Percentiles rank a stretch among this genome's conserved stretches.
Conservation (phyloP, 345 rosid genomes). For the Microcos paniculata region DNA sequence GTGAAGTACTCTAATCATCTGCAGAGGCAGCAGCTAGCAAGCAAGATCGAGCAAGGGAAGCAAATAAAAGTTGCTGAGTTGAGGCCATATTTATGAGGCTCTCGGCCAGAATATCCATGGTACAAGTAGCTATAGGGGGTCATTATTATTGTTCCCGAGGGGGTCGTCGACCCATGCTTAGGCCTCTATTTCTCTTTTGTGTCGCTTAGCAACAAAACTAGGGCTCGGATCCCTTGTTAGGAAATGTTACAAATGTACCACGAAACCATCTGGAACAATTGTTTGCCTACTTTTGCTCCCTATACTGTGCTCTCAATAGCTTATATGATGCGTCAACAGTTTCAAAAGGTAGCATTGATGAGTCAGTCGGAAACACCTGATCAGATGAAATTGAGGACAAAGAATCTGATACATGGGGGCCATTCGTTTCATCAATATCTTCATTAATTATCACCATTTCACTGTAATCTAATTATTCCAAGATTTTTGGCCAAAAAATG, state of each 20-base stretch:
- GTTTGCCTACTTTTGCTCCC: constrained; percentile 20
- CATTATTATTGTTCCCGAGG: too few species aligned
- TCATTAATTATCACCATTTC: background rate
- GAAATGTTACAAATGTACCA: constrained; percentile 16
- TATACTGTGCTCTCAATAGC: constrained; percentile 9
- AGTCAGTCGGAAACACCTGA: constrained; percentile 35
- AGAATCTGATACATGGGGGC: constrained; percentile 6
- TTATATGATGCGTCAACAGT: constrained; percentile 19
- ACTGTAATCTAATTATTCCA: background rate
- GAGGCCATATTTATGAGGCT: background rate
- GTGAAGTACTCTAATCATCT: background rate
- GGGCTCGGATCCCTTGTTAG: background rate
- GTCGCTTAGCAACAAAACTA: constrained; percentile 11
- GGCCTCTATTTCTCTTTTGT: constrained; percentile 14
- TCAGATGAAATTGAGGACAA: constrained; percentile 24
- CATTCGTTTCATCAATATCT: background rate
- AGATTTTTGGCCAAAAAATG: too few species aligned
- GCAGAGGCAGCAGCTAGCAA: too few species aligned
- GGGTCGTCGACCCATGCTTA: background rate
- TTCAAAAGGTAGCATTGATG: constrained; percentile 25
- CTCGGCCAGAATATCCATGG: too few species aligned
- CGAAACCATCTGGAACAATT: background rate
- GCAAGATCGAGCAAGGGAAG: background rate
- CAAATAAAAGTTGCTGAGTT: background rate
- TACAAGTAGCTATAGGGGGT: too few species aligned